Conservation (phyloP, 768 basidiomycete species). For the Kwoniella shandongensis region DNA sequence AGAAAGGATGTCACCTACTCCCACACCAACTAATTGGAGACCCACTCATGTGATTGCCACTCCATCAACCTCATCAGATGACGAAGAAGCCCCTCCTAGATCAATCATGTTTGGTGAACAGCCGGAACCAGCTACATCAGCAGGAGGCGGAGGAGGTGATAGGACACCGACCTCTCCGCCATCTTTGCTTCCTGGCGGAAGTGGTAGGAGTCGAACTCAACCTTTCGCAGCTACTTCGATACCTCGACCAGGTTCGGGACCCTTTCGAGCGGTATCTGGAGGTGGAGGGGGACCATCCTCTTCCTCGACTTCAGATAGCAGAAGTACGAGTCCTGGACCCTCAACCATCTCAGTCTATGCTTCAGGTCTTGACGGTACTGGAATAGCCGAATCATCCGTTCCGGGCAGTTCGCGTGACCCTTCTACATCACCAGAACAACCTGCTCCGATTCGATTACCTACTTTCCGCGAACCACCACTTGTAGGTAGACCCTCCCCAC, state of each 20-base stretch:
- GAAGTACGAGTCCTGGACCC: slow-evolving; percentile 39
- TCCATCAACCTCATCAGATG: slow-evolving; percentile 28
- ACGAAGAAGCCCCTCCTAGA: slow-evolving; percentile 27
- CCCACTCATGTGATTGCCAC: slow-evolving; percentile 21
- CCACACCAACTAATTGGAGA: slow-evolving; percentile 13
- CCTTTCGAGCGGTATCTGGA: slow-evolving; percentile 15
- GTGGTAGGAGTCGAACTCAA: background rate
- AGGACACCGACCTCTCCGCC: slow-evolving; percentile 20
- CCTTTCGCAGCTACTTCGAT: slow-evolving; percentile 6
- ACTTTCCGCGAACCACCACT: slow-evolving; percentile 31
- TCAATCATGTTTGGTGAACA: slow-evolving; percentile 32
- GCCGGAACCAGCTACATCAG: background rate
- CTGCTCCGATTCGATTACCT: slow-evolving; percentile 6
- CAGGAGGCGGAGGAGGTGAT: no score
- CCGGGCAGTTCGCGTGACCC: slow-evolving; percentile 20
- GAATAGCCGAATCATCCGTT: slow-evolving; percentile 11
- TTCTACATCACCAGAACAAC: slow-evolving; percentile 26
- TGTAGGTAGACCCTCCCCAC: slow-evolving; percentile 4
- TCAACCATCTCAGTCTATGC: slow-evolving; percentile 40
- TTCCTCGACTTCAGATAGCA: slow-evolving; percentile 20
- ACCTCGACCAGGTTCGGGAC: slow-evolving; percentile 18
- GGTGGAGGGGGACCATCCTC: slow-evolving; percentile 18
- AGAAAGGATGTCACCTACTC: slow-evolving; percentile 28
- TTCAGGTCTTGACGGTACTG: slow-evolving; percentile 34
- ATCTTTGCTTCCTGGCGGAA: background rate